These are phyloP conservation scores for Rubia yunnanensis DNA, from an alignment of 257 asterid genomes.

Conservation along the genomic window DNA sequence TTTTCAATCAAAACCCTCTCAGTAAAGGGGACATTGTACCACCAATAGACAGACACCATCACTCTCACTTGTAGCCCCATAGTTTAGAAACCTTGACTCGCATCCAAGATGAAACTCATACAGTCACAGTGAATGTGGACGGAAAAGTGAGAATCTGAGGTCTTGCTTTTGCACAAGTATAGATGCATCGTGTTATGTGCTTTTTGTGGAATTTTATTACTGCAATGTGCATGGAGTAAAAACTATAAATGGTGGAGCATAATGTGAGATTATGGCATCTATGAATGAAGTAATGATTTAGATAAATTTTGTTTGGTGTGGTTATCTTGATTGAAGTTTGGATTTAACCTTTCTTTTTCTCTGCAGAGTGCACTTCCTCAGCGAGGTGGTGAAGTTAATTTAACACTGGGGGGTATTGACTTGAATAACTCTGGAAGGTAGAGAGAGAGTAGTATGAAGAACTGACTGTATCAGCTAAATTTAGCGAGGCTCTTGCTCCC, in stretches of 20 bases:
- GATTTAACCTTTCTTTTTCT: not conserved
- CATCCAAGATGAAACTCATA: not conserved
- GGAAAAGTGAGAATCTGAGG: not conserved
- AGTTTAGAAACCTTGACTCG: not conserved
- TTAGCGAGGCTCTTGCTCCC: not conserved
- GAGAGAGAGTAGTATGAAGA: not conserved
- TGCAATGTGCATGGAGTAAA: not conserved
- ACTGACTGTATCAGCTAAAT: not conserved
- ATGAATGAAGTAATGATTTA: not conserved
- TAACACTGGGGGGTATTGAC: conserved; percentile 91
- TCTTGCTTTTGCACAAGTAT: not conserved
- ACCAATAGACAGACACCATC: not conserved
- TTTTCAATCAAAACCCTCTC: not conserved
- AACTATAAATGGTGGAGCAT: not conserved
- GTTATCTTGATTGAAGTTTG: not conserved
- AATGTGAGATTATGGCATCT: not conserved
- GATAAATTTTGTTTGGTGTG: not conserved
- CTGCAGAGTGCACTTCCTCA: conserved; percentile 80
- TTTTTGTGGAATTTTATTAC: not conserved
- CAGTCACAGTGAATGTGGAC: not conserved
- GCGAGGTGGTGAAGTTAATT: conserved; percentile 91
- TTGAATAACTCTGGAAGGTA: conserved; percentile 96
- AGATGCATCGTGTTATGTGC: not conserved
- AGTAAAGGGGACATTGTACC: not conserved
- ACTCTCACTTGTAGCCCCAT: not conserved